A percentile compares a stretch with the other conserved stretches of the same genome.
phyloP scores from a whole-genome alignment of 192 early-diverging fungal genomes.

The Backusella tarrabulga region DNA sequence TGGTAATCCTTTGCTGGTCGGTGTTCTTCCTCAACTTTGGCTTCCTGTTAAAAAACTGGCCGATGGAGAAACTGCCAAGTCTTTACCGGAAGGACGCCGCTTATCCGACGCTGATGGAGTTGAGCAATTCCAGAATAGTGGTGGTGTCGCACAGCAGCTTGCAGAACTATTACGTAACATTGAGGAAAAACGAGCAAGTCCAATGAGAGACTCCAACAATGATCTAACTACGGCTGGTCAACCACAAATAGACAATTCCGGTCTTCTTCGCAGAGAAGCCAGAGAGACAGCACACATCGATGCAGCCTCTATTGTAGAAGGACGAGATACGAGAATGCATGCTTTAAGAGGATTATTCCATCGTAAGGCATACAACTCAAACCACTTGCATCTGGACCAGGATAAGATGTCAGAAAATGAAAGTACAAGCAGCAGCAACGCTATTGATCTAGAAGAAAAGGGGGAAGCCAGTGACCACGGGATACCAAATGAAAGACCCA shows the following conservation, averaged over 20 bases:
- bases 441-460: constrained; percentile 6
- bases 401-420: neutral
- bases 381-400: neutral
- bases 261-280: neutral
- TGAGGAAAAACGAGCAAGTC: constrained; percentile 1
- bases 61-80: neutral
- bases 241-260: neutral
- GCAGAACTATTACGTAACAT: constrained; percentile 16
- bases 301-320: neutral
- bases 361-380: neutral
- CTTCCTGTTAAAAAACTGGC: constrained; percentile 50
- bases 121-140: neutral
- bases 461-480: neutral
- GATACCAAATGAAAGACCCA: neutral
- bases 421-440: neutral
- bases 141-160: constrained; percentile 8
- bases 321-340: neutral
- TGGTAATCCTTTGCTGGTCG: constrained; percentile 60
- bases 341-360: neutral
- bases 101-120: neutral
- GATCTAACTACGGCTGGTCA: neutral
- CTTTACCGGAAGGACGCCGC: neutral
- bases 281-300: neutral
- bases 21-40: constrained; percentile 68
- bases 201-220: neutral